Percentiles rank a stretch among this genome's conserved stretches.
Conservation (phyloP, 2,329 filamentous ascomycete species). For the Fusarium lyarnte region DNA sequence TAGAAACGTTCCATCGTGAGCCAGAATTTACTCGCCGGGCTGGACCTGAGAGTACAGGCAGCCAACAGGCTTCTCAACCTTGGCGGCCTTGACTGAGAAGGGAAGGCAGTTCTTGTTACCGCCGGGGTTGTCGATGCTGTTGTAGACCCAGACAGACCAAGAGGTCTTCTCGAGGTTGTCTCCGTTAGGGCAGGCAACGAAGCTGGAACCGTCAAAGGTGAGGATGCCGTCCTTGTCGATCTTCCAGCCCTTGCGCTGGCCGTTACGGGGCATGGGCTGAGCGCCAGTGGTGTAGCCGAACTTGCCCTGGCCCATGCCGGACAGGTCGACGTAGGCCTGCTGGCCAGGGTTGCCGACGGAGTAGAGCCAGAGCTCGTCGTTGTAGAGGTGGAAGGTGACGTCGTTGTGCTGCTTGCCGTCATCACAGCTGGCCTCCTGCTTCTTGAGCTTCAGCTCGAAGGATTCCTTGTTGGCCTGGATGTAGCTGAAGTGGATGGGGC, state of each 20-base stretch:
- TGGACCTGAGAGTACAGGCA: slow-evolving; percentile 49
- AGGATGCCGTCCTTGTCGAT: slow-evolving; percentile 57
- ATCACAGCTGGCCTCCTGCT: slow-evolving; percentile 61
- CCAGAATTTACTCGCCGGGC: slow-evolving; percentile 2
- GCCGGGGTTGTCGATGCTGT: slow-evolving; percentile 48
- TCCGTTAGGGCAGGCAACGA: slow-evolving; percentile 64
- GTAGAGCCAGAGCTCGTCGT: slow-evolving; percentile 60
- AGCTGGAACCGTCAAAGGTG: slow-evolving; percentile 53
- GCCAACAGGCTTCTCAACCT: slow-evolving; percentile 45
- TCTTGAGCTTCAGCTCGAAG: slow-evolving; percentile 55
- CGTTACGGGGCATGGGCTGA: slow-evolving; percentile 50
- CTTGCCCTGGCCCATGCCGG: slow-evolving; percentile 66
- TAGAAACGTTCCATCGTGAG: neutral
- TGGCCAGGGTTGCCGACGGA: slow-evolving; percentile 51
- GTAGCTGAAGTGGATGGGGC: slow-evolving; percentile 56
- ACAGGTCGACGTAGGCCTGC: slow-evolving; percentile 63
- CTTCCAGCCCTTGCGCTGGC: slow-evolving; percentile 59
- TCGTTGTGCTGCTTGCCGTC: slow-evolving; percentile 32
- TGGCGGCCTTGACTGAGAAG: slow-evolving; percentile 47
- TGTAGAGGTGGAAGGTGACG: slow-evolving; percentile 61
- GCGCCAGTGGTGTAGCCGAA: slow-evolving; percentile 62
- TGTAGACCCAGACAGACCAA: slow-evolving; percentile 53
- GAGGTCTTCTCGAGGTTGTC: slow-evolving; percentile 41
- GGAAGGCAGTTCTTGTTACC: slow-evolving; percentile 51
- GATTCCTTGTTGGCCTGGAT: slow-evolving; percentile 57